Evolutionary conservation across 192 early-diverging fungal species (phyloP), one percentile per base, ranked within the genome.

Genomic region (Coemansia sp.): DNA sequence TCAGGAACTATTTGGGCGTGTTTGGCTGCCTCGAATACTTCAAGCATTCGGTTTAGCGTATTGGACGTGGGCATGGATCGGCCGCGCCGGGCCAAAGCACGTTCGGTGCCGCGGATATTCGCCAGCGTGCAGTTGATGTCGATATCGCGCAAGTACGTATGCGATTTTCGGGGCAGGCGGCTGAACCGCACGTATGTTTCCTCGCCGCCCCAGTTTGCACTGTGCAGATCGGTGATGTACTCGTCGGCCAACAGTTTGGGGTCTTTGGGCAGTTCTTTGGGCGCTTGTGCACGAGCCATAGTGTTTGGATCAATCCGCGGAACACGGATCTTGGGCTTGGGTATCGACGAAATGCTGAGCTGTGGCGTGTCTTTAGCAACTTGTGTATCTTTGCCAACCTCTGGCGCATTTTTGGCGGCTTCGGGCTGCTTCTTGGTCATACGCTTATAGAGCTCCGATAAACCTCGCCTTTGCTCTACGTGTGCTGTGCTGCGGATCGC

Each of bases 101-200:
- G 47, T 34, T 26, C 56, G 31, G 49, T 40, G 8, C 66, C 63
- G 37, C 69, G 49, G 25, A 72, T 65, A 15, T 59, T 53, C 6
- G 70, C 62, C 47, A 78, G 64, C 22, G 75, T 69, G 54, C 55
- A 64, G 60, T 78, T 72, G 17, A 78, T 26, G 22, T 78, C 75
- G 10, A 78, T 78, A 11, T 37, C 42, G 14, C 75, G 66, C 51
- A 78, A 55, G 26, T 51, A 50, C 2, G 22, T 26, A 22, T 50
- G 48, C 14, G 75, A 58, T 12, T 57, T 40, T 38, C 37, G 44
- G 1, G 75, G 62, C 40, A 78, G 20, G 5, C 25, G 37, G 22
- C 50, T 60, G 48, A 72, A 72, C 14, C 67, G 62, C 25, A 68
- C 48, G 66, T 64, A 78, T 15, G 60, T 72, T 44, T 69, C 64